These are phyloP conservation scores for Penicillium nordicum DNA, from an alignment of 2,329 filamentous ascomycete genomes.

Conservation along the genomic window DNA sequence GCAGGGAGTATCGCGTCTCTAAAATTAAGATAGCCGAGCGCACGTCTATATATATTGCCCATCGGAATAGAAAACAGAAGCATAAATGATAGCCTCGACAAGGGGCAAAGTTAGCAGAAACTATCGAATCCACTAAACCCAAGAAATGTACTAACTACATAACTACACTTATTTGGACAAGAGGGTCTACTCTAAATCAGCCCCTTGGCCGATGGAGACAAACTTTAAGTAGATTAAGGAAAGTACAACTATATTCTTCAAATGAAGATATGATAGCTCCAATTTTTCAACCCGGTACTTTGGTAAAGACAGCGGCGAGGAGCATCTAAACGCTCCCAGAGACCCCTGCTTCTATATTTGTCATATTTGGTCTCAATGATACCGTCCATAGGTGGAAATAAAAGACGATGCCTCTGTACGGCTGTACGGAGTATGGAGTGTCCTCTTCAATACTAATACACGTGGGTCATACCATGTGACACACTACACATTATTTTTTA, in stretches of 20 bases:
- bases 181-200: slow-evolving; percentile 2
- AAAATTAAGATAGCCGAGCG: background rate
- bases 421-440: background rate
- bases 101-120: background rate
- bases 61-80: background rate
- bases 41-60: background rate
- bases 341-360: background rate
- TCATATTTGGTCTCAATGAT: background rate
- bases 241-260: background rate
- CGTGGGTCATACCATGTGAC: too few relatives aligned
- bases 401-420: background rate
- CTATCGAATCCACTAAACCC: background rate
- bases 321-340: background rate
- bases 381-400: background rate
- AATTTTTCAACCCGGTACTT: slow-evolving; percentile 1
- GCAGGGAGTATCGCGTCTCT: background rate
- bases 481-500: background rate
- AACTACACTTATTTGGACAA: background rate
- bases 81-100: background rate
- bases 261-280: background rate
- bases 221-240: slow-evolving; percentile 3
- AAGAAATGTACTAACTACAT: background rate
- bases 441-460: background rate
- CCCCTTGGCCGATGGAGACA: background rate
- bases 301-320: background rate